Evolutionary conservation across 495 filamentous ascomycete genomes (phyloP), one percentile per base, ranked within the genome.

Genomic region (Xylaria castorea): DNA sequence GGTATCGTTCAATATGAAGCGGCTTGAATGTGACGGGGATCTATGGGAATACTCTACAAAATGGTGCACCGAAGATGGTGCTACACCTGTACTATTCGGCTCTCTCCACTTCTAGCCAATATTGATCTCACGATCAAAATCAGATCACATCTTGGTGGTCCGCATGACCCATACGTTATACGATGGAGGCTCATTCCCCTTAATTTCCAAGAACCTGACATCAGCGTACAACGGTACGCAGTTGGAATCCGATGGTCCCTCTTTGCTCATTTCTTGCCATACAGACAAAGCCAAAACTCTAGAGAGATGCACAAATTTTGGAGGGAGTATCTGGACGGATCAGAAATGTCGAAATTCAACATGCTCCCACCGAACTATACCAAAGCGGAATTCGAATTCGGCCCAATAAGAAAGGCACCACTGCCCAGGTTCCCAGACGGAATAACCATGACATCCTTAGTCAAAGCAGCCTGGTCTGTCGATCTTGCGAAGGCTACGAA

Each of bases 131-230:
- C 81, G 84, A 58, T 81, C 81, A 57, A 79, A 78, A 30, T 83
- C 77, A 25, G 80, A 86, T 27, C 80, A 89, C 73, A 82, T 86
- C 20, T 85, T 93, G 44, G 79, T 90, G 62, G 79, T 93, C 18
- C 85, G 90, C 3, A 83, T 92, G 6, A 92, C 90, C 0, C 91
- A 93, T 72, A 89, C 90, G 6, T 90, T 92, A 73, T 92, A 89
- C 63, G 91, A 92, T 71, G 90, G 88, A 22, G 83, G 91, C 1
- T 91, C 86, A 76, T 81, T 92, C 25, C 85, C 89, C 0, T 83
- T 81, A 65, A 87, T 92, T 27, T 82, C 90, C 70, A 75, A 79
- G 1, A 85, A 86, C 36, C 83, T 92, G 51, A 81, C 87, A 51
- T 58, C 67, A 27, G 83, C 83, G 1, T 92, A 90, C 75, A 80